These are phyloP conservation scores for Diplodia corticola DNA, from an alignment of 2,329 filamentous ascomycete species.

Conservation along the genomic window DNA sequence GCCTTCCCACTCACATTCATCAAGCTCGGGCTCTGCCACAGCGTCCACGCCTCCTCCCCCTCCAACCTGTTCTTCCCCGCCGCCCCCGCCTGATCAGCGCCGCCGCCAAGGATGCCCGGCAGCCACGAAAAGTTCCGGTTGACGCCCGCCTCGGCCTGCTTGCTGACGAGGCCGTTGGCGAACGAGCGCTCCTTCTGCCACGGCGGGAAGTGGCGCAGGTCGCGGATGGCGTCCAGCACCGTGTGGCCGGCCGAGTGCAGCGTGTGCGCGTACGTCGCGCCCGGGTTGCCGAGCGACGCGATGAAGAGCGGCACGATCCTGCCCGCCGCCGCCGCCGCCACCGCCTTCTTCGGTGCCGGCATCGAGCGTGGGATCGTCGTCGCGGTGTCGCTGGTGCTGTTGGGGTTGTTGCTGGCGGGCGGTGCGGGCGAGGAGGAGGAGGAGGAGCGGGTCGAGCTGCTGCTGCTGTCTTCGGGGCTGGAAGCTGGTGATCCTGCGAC, in stretches of 20 bases:
- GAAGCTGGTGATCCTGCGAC: too few species aligned
- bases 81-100: too few species aligned
- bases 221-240: slow-evolving; percentile 57
- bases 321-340: slow-evolving; percentile 24
- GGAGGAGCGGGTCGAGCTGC: background rate
- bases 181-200: slow-evolving; percentile 28
- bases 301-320: slow-evolving; percentile 63
- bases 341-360: background rate
- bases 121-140: background rate
- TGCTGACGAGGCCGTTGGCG: slow-evolving; percentile 33
- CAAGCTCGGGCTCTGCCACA: slow-evolving; percentile 71
- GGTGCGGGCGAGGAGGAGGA: background rate
- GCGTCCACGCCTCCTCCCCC: slow-evolving; percentile 51
- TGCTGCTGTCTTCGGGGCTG: background rate
- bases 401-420: too few species aligned
- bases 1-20: slow-evolving; percentile 85
- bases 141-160: slow-evolving; percentile 8
- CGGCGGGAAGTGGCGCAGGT: slow-evolving; percentile 45
- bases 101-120: background rate
- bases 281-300: slow-evolving; percentile 83
- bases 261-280: slow-evolving; percentile 66
- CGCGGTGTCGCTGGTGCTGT: background rate
- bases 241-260: slow-evolving; percentile 87
- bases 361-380: background rate
- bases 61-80: background rate